phyloP scores from a whole-genome alignment of 1,284 basidiomycete genomes.

The Meripilus lineatus region DNA sequence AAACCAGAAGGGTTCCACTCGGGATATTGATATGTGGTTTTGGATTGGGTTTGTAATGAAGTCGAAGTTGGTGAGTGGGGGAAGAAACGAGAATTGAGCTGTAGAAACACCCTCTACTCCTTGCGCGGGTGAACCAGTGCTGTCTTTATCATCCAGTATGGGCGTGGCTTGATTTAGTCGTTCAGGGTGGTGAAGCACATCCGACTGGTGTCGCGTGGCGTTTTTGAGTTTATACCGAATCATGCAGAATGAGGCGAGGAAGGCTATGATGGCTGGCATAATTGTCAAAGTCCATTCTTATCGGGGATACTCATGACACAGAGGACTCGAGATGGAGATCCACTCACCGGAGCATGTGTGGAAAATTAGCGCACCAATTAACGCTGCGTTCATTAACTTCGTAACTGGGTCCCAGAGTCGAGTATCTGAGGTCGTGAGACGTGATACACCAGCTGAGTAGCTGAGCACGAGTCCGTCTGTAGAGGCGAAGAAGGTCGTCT shows the following conservation, averaged over 20 bases:
- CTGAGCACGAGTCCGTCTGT: conserved; percentile 50
- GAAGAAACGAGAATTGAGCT: conserved; percentile 1
- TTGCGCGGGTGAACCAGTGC: not conserved
- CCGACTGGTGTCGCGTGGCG: conserved; percentile 34
- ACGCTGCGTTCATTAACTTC: conserved; percentile 42
- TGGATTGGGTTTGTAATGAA: not conserved
- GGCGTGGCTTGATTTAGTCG: not conserved
- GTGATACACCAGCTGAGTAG: no score
- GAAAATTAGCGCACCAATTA: conserved; percentile 47
- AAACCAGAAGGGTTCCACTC: not conserved
- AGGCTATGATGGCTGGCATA: conserved; percentile 48
- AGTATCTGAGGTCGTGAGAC: no score
- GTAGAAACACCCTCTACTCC: not conserved
- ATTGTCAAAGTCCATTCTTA: not conserved
- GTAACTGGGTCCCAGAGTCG: no score
- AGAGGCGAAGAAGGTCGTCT: conserved; percentile 63
- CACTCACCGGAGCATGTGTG: conserved; percentile 48
- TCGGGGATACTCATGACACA: not conserved
- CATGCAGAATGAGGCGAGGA: conserved; percentile 52
- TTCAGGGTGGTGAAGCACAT: not conserved
- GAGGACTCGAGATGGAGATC: not conserved
- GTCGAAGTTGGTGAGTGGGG: not conserved
- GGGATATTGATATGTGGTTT: not conserved
- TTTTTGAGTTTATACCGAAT: conserved; percentile 50
- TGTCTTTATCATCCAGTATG: not conserved